Evolutionary conservation across 768 basidiomycete genomes (phyloP).

Genomic region (Xerocomellus amylosporus): DNA sequence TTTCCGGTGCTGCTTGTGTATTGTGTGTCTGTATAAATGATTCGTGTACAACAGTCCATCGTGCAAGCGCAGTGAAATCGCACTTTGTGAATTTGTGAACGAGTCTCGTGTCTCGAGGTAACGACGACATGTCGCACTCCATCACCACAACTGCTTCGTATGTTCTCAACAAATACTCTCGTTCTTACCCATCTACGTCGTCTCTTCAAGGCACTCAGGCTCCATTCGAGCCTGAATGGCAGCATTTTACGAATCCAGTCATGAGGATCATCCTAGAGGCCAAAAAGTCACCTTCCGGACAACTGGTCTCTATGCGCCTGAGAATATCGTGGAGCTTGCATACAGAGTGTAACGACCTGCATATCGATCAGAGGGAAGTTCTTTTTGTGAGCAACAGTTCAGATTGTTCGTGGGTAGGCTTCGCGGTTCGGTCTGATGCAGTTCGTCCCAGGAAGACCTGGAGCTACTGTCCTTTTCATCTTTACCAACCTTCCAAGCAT

Average conservation of each 20-base stretch:
- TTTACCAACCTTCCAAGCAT: conserved; percentile 31
- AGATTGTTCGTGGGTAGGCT: neutral
- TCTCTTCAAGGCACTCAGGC: conserved; percentile 18
- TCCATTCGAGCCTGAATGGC: conserved; percentile 55
- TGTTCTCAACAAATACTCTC: conserved; percentile 62
- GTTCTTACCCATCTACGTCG: conserved; percentile 47
- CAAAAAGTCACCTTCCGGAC: conserved; percentile 46
- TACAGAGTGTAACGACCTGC: conserved; percentile 33
- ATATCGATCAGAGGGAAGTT: conserved; percentile 52
- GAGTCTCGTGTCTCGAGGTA: neutral
- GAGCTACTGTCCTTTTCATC: conserved; percentile 69
- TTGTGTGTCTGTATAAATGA: conserved; percentile 1
- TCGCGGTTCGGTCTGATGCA: neutral
- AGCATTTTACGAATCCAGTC: conserved; percentile 71
- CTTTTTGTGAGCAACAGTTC: conserved; percentile 53
- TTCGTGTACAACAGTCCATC: conserved; percentile 6
- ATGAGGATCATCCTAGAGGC: conserved; percentile 63
- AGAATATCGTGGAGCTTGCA: conserved; percentile 64
- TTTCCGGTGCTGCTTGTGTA: neutral
- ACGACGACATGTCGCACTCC: conserved; percentile 27
- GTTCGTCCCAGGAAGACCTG: conserved; percentile 61
- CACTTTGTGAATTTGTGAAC: neutral
- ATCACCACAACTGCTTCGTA: conserved; percentile 61
- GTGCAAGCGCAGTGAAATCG: neutral
- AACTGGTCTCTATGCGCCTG: conserved; percentile 61